Evolutionary conservation across 345 rosid genomes (phyloP), one percentile per base, ranked within the genome.

Genomic region (Linum usitatissimum): DNA sequence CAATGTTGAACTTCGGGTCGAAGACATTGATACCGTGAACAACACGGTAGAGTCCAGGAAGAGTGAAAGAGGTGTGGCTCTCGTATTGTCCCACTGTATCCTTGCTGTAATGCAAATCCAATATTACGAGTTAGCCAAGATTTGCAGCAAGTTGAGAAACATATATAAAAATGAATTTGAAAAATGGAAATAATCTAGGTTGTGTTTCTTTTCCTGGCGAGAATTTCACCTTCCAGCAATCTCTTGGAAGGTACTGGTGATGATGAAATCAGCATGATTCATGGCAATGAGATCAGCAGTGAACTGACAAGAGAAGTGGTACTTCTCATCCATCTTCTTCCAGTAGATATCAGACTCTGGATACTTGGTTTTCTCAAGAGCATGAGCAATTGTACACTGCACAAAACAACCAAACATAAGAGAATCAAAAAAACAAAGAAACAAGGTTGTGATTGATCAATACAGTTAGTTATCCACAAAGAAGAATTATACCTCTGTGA

Each of bases 241-340:
- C 61, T 91, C 98, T 72, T 91, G 98, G 86, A 79, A 87, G 18
- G 98, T 91, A 77, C 98, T 91, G 73, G 98, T 91, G 83, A 91
- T 91, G 73, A 91, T 91, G 80, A 91, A 91, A 70, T 91, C 98
- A 5, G 98, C 82, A 63, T 91, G 96, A 77, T 91, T 91, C 98
- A 91, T 91, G 49, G 98, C 98, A 4, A 86, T 66, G 18, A 91
- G 83, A 79, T 88, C 98, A 0, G 98, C 98, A 3, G 98, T 91
- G 62, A 91, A 91, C 81, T 91, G 98, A 82, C 91, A 83, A 1
- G 98, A 82, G 77, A 91, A 91, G 68, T 88, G 98, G 78, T 88
- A 91, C 79, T 91, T 91, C 3, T 92, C 93, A 23, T 88, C 98
- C 34, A 91, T 77, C 70, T 75, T 79, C 71, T 88, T 91, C 98